phyloP scores from a whole-genome alignment of 352 stramenopile genomes.

The Globisporangium nagaii region DNA sequence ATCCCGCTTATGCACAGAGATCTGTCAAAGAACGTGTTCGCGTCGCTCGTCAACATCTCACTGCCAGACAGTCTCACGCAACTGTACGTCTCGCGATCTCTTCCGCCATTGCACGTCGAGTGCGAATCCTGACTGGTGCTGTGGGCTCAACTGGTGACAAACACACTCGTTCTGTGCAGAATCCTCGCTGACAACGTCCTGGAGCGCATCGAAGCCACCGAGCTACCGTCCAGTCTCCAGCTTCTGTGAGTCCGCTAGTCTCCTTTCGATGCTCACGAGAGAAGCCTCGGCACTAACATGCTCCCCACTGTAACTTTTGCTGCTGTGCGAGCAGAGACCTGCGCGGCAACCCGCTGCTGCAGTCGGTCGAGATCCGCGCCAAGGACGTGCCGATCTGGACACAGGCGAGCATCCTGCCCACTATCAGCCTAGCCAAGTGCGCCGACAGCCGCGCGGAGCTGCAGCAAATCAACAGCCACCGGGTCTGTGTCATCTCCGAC shows the following conservation, averaged over 20 bases:
- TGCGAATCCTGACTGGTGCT: too few relatives aligned
- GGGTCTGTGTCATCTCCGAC: conserved; percentile 13
- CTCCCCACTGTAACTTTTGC: too few relatives aligned
- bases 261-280: too few relatives aligned
- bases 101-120: neutral
- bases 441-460: neutral
- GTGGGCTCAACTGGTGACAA: too few relatives aligned
- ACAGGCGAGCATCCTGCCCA: neutral
- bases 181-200: conserved; percentile 9
- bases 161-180: too few relatives aligned
- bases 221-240: neutral
- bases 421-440: neutral
- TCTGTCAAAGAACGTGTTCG: conserved; percentile 1
- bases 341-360: conserved; percentile 5
- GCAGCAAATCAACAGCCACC: conserved; percentile 3
- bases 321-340: conserved; percentile 3
- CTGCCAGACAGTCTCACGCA: conserved; percentile 1
- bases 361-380: conserved; percentile 10
- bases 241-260: conserved; percentile 12
- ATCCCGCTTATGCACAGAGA: too few relatives aligned
- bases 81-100: neutral
- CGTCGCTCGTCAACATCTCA: conserved; percentile 2
- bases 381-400: conserved; percentile 3
- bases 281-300: neutral
- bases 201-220: conserved; percentile 1